These are phyloP conservation scores for Pholiota microspora DNA, from an alignment of 768 basidiomycete genomes.

Conservation along the genomic window DNA sequence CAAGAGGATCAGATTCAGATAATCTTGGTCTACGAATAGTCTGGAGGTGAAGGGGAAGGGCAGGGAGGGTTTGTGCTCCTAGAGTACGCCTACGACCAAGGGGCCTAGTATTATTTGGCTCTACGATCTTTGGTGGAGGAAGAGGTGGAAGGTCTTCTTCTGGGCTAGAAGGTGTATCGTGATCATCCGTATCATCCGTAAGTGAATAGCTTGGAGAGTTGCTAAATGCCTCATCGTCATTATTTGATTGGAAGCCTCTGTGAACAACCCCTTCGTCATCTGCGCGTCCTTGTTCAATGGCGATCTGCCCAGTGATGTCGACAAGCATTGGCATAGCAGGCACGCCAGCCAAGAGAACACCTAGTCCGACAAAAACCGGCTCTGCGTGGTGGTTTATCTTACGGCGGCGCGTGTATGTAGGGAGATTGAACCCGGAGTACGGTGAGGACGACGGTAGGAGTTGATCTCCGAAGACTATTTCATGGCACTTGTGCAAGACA, in stretches of 20 bases:
- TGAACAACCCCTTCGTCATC: conserved; percentile 56
- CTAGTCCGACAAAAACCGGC: conserved; percentile 83
- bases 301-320: conserved; percentile 75
- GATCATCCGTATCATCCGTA: conserved; percentile 44
- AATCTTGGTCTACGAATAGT: conserved; percentile 49
- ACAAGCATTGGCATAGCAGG: conserved; percentile 77
- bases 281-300: conserved; percentile 84
- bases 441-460: conserved; percentile 65
- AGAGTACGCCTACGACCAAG: conserved; percentile 45
- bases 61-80: conserved; percentile 73
- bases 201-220: conserved; percentile 20
- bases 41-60: conserved; percentile 62
- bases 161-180: conserved; percentile 31
- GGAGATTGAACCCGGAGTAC: conserved; percentile 58
- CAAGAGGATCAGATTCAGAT: conserved; percentile 69
- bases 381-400: conserved; percentile 73
- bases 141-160: conserved; percentile 26
- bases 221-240: conserved; percentile 39
- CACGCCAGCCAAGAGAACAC: conserved; percentile 72
- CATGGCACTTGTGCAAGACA: conserved; percentile 86
- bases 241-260: conserved; percentile 46
- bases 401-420: conserved; percentile 48
- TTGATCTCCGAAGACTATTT: conserved; percentile 92
- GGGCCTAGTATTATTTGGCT: not conserved
- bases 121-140: conserved; percentile 6